These are phyloP conservation scores for Peribolospora kevripleyi DNA, from an alignment of 768 basidiomycete species.

Conservation along the genomic window DNA sequence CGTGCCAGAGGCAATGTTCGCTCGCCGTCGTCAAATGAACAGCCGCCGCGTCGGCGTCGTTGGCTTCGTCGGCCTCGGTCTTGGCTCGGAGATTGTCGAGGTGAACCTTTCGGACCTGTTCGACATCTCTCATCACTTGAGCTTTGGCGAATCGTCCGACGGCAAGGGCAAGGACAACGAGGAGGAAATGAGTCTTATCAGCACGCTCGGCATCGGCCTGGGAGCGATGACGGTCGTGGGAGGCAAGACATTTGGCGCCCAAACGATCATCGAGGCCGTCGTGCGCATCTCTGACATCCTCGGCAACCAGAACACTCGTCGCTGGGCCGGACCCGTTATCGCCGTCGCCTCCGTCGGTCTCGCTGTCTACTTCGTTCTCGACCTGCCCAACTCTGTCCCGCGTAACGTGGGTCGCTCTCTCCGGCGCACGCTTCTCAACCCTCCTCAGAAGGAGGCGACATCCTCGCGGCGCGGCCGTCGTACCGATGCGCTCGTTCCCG, in stretches of 20 bases:
- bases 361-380: conserved; percentile 55
- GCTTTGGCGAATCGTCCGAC: conserved; percentile 22
- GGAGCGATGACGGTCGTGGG: conserved; percentile 78
- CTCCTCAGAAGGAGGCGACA: not conserved
- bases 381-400: conserved; percentile 71
- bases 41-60: conserved; percentile 49
- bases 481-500: conserved; percentile 12
- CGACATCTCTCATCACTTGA: conserved; percentile 18
- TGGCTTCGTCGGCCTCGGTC: conserved; percentile 47
- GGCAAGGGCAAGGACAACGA: conserved; percentile 19
- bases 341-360: conserved; percentile 31
- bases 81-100: conserved; percentile 39
- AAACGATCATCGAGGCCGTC: conserved; percentile 51
- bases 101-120: conserved; percentile 38
- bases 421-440: conserved; percentile 29
- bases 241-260: conserved; percentile 50
- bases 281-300: conserved; percentile 53
- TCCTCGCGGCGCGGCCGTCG: conserved; percentile 16
- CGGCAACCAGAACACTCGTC: conserved; percentile 43
- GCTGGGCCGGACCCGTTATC: conserved; percentile 58
- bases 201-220: conserved; percentile 33
- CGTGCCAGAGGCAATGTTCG: conserved; percentile 96
- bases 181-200: conserved; percentile 16
- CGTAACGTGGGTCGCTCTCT: conserved; percentile 70
- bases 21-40: conserved; percentile 24